Evolutionary conservation across 371 early-diverging fungal species (phyloP).

Genomic region (Apophysomyces trapeziformis): DNA sequence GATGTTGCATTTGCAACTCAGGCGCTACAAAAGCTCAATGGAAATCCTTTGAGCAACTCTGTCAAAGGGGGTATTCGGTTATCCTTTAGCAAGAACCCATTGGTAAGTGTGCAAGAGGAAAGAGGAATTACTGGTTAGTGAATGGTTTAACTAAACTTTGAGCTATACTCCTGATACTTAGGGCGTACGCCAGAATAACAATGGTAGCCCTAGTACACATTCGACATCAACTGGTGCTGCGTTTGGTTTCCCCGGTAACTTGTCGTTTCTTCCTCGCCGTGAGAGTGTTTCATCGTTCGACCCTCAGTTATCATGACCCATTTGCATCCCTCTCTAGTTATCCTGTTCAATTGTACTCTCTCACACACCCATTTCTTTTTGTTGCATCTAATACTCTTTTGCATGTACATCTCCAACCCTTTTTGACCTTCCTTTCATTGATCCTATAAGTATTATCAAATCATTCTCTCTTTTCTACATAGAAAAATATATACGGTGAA

Average conservation of each 20-base stretch:
- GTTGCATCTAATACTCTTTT: not conserved
- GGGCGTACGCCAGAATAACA: slow-evolving; percentile 59
- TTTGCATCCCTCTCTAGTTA: not conserved
- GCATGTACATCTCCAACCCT: not conserved
- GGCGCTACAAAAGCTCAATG: slow-evolving; percentile 83
- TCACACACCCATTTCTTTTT: not conserved
- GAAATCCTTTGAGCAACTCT: slow-evolving; percentile 78
- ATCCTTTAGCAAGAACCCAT: slow-evolving; percentile 92
- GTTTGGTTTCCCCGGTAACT: not conserved
- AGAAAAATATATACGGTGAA: not conserved
- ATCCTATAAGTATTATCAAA: not conserved
- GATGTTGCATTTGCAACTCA: slow-evolving; percentile 84
- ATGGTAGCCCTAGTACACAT: not conserved
- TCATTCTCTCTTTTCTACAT: not conserved
- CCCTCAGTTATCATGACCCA: slow-evolving; percentile 21
- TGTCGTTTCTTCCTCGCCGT: slow-evolving; percentile 17
- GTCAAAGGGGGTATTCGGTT: slow-evolving; percentile 92
- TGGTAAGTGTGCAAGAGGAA: slow-evolving; percentile 37
- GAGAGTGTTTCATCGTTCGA: slow-evolving; percentile 23
- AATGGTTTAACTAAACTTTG: too few species aligned
- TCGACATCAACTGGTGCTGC: not conserved
- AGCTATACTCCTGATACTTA: not conserved
- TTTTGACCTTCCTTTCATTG: not conserved
- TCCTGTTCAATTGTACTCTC: too few species aligned
- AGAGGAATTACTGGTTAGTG: slow-evolving; percentile 25